A percentile compares a stretch with the other conserved stretches of the same genome.
These are phyloP conservation scores for Plasmodium chabaudi DNA, from an alignment of 169 alveolate genomes.

Conservation along the genomic window DNA sequence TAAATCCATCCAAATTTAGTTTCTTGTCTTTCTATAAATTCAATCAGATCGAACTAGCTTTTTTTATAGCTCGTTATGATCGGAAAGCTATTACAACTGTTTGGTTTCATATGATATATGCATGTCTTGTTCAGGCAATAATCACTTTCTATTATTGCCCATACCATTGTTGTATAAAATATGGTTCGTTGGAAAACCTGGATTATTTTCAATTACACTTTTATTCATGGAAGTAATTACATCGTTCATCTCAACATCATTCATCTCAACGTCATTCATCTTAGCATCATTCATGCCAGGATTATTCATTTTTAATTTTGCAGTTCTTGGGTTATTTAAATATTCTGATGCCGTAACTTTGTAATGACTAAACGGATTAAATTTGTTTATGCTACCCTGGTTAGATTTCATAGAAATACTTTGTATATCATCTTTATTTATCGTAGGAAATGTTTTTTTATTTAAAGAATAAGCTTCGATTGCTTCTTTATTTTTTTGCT, in stretches of 20 bases:
- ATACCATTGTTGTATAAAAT: background rate
- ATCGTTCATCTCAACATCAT: no score
- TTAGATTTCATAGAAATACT: background rate
- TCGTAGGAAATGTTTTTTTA: background rate
- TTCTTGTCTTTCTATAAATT: no score
- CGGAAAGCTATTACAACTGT: background rate
- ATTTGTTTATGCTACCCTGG: background rate
- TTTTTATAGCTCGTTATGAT: no score
- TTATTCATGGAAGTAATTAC: no score
- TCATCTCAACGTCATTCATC: no score
- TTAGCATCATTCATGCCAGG: no score
- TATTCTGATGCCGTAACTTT: background rate
- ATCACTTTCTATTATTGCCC: background rate
- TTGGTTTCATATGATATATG: background rate
- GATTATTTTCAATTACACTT: no score
- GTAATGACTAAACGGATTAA: slow-evolving; percentile 25
- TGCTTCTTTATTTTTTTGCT: no score
- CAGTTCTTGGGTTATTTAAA: background rate
- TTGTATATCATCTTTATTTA: slow-evolving; percentile 24
- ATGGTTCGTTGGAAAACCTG: background rate
- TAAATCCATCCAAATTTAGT: no score
- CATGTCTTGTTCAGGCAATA: no score
- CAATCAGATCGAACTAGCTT: no score
- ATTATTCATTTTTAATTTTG: background rate
- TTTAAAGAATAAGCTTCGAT: no score